Evolutionary conservation across 1,284 basidiomycete genomes (phyloP).

Genomic region (Fomitopsis betulina): DNA sequence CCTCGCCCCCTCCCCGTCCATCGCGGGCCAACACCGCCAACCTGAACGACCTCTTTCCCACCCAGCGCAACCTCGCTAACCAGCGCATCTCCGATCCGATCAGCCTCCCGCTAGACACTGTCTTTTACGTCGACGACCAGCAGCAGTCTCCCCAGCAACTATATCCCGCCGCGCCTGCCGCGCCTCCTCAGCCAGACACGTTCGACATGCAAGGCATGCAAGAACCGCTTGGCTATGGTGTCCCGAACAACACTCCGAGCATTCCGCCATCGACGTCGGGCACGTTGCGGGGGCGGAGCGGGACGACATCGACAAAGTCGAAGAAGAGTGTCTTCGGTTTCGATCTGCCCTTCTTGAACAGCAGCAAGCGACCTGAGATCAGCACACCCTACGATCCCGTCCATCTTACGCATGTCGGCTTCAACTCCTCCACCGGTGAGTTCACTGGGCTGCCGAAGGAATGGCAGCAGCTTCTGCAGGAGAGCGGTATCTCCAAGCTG

Average conservation of each 20-base stretch:
- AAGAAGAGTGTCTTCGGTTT: slow-evolving; percentile 77
- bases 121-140: slow-evolving; percentile 22
- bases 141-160: slow-evolving; percentile 9
- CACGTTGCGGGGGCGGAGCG: slow-evolving; percentile 52
- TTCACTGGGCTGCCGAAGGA: slow-evolving; percentile 97
- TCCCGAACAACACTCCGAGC: slow-evolving; percentile 6
- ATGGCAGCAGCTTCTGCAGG: slow-evolving; percentile 97
- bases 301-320: slow-evolving; percentile 54
- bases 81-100: slow-evolving; percentile 53
- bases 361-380: slow-evolving; percentile 82
- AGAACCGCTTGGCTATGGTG: neutral
- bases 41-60: slow-evolving; percentile 65
- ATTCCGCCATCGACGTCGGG: slow-evolving; percentile 18
- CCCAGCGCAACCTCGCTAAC: slow-evolving; percentile 28
- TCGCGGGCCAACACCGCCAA: slow-evolving; percentile 78
- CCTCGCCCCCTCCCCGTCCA: slow-evolving; percentile 65
- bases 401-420: slow-evolving; percentile 98
- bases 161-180: slow-evolving; percentile 29
- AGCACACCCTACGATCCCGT: slow-evolving; percentile 99
- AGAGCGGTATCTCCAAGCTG: slow-evolving; percentile 90
- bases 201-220: slow-evolving; percentile 4
- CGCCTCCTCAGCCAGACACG: slow-evolving; percentile 19
- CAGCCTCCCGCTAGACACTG: slow-evolving; percentile 29
- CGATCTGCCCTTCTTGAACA: slow-evolving; percentile 64
- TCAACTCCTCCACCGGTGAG: slow-evolving; percentile 98